Percentiles rank a stretch among this genome's conserved stretches.
phyloP scores from a whole-genome alignment of 2,329 filamentous ascomycete genomes.

The Neonectria coccinea region DNA sequence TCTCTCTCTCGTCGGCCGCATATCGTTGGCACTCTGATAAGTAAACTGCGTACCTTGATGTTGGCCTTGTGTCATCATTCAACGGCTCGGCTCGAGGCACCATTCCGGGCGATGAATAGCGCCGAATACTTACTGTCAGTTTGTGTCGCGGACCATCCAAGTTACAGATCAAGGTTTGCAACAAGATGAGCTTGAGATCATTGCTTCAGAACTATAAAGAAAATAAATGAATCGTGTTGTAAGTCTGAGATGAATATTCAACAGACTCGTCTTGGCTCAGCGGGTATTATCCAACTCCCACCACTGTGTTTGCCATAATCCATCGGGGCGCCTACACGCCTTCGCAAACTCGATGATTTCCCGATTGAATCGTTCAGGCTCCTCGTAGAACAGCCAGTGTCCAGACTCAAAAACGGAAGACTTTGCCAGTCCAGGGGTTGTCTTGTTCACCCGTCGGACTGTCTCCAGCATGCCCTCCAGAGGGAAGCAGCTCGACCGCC shows the following conservation, averaged over 20 bases:
- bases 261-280: background rate
- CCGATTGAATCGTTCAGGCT: conserved; percentile 42
- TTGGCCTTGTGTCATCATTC: background rate
- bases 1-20: background rate
- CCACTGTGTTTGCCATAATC: background rate
- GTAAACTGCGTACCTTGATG: background rate
- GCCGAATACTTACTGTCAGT: background rate
- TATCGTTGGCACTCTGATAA: conserved; percentile 1
- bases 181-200: conserved; percentile 5
- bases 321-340: conserved; percentile 24
- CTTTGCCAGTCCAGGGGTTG: conserved; percentile 35
- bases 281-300: background rate
- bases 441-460: conserved; percentile 38
- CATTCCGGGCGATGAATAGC: conserved; percentile 6
- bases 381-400: conserved; percentile 46
- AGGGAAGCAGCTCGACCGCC: conserved; percentile 44
- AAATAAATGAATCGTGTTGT: background rate
- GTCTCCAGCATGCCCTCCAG: conserved; percentile 45
- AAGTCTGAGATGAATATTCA: background rate
- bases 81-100: background rate
- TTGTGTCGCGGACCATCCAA: conserved; percentile 2
- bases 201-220: conserved; percentile 8
- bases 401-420: conserved; percentile 42
- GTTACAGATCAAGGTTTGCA: conserved; percentile 19
- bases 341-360: conserved; percentile 41